Conservation (phyloP, 495 filamentous ascomycete genomes). For the Penicillium taxi region DNA sequence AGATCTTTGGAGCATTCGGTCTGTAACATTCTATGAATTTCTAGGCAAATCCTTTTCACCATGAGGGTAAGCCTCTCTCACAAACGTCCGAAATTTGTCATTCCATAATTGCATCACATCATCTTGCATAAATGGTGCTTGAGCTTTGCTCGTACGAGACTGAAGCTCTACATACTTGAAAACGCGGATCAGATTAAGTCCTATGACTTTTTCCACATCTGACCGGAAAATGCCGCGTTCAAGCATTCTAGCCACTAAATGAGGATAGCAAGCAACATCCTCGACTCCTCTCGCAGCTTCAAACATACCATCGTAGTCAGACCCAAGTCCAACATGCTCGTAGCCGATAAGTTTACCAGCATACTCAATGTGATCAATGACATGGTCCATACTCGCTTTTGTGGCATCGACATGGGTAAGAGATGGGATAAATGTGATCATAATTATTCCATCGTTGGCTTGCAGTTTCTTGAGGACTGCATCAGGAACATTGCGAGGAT, state of each 20-base stretch:
- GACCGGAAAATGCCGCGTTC: not conserved
- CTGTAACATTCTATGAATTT: no score
- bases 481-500: constrained; percentile 1
- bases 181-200: not conserved
- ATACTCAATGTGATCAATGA: constrained; percentile 1
- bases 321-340: constrained; percentile 1
- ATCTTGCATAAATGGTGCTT: no score
- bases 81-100: no score
- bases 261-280: not conserved
- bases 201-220: not conserved
- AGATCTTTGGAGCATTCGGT: no score
- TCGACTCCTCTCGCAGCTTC: not conserved
- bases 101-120: no score
- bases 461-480: not conserved
- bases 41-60: no score
- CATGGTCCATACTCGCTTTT: no score
- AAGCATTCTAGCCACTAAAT: not conserved
- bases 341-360: not conserved
- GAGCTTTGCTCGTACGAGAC: no score
- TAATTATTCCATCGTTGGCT: constrained; percentile 1
- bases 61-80: no score
- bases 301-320: constrained; percentile 2
- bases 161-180: no score
- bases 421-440: no score
- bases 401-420: no score